Evolutionary conservation across 768 basidiomycete species (phyloP).

Genomic region (Lentinula edodes): DNA sequence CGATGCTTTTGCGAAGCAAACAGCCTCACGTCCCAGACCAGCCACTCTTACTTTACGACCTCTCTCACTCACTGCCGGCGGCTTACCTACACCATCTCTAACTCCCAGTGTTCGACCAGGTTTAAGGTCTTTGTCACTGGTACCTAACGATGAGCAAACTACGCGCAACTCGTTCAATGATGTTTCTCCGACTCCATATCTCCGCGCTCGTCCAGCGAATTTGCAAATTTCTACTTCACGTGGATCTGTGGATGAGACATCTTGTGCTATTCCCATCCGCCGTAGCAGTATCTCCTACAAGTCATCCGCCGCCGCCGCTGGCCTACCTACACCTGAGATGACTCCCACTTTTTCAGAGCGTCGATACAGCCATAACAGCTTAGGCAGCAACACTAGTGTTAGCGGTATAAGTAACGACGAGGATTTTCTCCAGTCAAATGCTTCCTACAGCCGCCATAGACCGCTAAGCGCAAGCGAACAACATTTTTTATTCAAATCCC

Average conservation of each 20-base stretch:
- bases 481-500: slow-evolving; percentile 82
- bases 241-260: slow-evolving; percentile 6
- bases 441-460: slow-evolving; percentile 24
- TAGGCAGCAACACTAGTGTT: slow-evolving; percentile 15
- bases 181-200: slow-evolving; percentile 24
- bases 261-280: slow-evolving; percentile 2
- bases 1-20: slow-evolving; percentile 27
- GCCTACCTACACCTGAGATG: slow-evolving; percentile 69
- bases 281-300: slow-evolving; percentile 74
- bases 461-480: slow-evolving; percentile 72
- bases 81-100: slow-evolving; percentile 48
- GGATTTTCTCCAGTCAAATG: slow-evolving; percentile 30
- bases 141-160: slow-evolving; percentile 25
- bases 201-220: slow-evolving; percentile 28
- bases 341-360: slow-evolving; percentile 55
- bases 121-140: slow-evolving; percentile 49
- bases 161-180: slow-evolving; percentile 19
- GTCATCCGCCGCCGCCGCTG: slow-evolving; percentile 36
- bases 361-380: slow-evolving; percentile 24
- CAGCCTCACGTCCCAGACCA: slow-evolving; percentile 55
- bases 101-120: slow-evolving; percentile 46
- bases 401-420: slow-evolving; percentile 30
- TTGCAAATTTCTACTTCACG: slow-evolving; percentile 17
- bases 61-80: slow-evolving; percentile 50
- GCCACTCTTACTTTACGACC: slow-evolving; percentile 63